Conservation (phyloP, 2,329 filamentous ascomycete genomes). For the Xylariaceae sp. region DNA sequence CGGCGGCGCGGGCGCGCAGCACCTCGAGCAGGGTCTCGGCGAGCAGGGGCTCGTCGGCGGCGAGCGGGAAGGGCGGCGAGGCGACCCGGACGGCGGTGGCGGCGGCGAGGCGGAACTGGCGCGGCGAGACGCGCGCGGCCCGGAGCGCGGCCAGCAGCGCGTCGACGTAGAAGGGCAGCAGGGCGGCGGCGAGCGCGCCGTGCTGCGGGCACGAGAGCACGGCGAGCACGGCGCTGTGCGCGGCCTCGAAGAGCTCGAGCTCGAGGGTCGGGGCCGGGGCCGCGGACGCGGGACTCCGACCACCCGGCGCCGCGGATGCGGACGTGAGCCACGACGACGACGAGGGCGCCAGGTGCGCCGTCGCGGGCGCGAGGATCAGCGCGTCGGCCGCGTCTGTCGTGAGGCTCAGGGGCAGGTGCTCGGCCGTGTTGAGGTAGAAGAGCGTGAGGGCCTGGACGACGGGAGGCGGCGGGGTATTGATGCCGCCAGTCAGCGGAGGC, state of each 20-base stretch:
- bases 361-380: conserved; percentile 66
- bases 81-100: conserved; percentile 77
- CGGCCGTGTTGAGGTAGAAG: conserved; percentile 80
- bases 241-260: conserved; percentile 70
- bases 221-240: conserved; percentile 74
- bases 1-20: conserved; percentile 55
- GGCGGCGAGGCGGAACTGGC: conserved; percentile 85
- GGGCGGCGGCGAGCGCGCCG: conserved; percentile 57
- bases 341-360: conserved; percentile 56
- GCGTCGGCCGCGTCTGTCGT: conserved; percentile 60
- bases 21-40: conserved; percentile 76
- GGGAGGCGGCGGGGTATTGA: conserved; percentile 47
- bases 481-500: conserved; percentile 35
- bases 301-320: conserved; percentile 25
- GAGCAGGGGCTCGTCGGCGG: conserved; percentile 66
- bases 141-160: conserved; percentile 72
- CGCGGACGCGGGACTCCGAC: too few relatives aligned
- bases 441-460: conserved; percentile 70
- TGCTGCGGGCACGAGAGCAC: conserved; percentile 76
- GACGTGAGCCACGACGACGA: conserved; percentile 19
- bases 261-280: too few relatives aligned
- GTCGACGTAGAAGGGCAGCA: conserved; percentile 78
- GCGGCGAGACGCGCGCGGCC: conserved; percentile 67
- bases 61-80: conserved; percentile 69
- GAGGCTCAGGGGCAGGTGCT: conserved; percentile 70